A percentile compares a stretch with the other conserved stretches of the same genome.
phyloP scores from a whole-genome alignment of 208 protist genomes.

The Entamoeba dispar region DNA sequence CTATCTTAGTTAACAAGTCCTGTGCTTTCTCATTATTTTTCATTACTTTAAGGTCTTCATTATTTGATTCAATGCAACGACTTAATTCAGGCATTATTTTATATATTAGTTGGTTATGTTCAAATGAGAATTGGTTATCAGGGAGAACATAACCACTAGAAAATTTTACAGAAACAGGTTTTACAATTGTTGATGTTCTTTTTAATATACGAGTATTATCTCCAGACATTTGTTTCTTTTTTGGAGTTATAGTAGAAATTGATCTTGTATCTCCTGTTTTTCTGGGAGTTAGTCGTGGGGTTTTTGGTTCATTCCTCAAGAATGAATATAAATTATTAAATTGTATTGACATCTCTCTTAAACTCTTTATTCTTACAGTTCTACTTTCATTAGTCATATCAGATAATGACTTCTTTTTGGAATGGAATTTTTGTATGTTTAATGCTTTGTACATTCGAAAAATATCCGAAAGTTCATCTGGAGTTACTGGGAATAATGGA shows the following conservation, averaged over 20 bases:
- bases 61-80: neutral
- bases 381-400: neutral
- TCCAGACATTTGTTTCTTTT: no score
- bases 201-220: neutral
- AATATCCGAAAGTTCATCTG: neutral
- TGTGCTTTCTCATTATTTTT: neutral
- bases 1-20: neutral
- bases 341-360: neutral
- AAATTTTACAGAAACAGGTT: neutral
- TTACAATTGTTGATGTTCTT: neutral
- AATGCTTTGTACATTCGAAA: neutral
- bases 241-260: neutral
- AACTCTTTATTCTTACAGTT: neutral
- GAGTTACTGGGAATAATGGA: neutral
- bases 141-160: neutral
- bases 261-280: neutral
- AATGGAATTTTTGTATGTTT: neutral
- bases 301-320: neutral
- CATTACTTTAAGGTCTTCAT: neutral
- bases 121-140: neutral
- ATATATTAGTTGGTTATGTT: neutral
- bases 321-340: neutral
- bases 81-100: neutral
- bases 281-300: neutral
- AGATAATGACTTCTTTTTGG: neutral